These are phyloP conservation scores for Apiotrichum siamense DNA, from an alignment of 1,284 basidiomycete species.

Conservation along the genomic window DNA sequence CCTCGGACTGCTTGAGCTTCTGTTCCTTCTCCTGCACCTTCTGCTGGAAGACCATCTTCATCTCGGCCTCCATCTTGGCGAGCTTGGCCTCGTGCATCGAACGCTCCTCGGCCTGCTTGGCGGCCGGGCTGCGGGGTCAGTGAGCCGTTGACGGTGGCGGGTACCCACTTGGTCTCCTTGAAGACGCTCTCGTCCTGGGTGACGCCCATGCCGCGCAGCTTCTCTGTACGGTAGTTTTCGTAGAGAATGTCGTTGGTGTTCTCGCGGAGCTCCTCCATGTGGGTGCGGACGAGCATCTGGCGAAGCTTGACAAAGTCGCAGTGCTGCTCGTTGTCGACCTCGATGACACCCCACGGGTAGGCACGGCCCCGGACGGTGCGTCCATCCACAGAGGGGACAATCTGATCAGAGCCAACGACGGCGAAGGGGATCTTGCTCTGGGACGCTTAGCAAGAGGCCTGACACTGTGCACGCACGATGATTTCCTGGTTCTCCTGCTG, in stretches of 20 bases:
- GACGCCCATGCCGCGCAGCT: constrained; percentile 90
- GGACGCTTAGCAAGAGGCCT: not conserved
- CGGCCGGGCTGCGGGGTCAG: constrained; percentile 93
- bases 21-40: constrained; percentile 98
- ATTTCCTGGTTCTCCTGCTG: constrained; percentile 93
- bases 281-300: constrained; percentile 95
- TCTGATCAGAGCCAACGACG: constrained; percentile 82
- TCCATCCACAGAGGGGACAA: constrained; percentile 75
- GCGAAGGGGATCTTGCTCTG: constrained; percentile 93
- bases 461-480: constrained; percentile 50
- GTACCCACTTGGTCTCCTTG: constrained; percentile 98
- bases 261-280: constrained; percentile 96
- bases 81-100: constrained; percentile 89
- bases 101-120: constrained; percentile 90
- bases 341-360: constrained; percentile 96
- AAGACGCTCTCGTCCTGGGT: constrained; percentile 93
- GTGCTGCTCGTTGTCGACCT: constrained; percentile 96
- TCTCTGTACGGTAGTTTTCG: constrained; percentile 94
- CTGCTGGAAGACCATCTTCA: constrained; percentile 99
- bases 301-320: constrained; percentile 98
- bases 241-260: constrained; percentile 89
- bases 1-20: constrained; percentile 95
- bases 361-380: constrained; percentile 82
- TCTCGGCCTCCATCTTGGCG: constrained; percentile 97
- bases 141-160: too few species aligned